Evolutionary conservation across 2,329 filamentous ascomycete species (phyloP).

Genomic region (Exophiala sideris): DNA sequence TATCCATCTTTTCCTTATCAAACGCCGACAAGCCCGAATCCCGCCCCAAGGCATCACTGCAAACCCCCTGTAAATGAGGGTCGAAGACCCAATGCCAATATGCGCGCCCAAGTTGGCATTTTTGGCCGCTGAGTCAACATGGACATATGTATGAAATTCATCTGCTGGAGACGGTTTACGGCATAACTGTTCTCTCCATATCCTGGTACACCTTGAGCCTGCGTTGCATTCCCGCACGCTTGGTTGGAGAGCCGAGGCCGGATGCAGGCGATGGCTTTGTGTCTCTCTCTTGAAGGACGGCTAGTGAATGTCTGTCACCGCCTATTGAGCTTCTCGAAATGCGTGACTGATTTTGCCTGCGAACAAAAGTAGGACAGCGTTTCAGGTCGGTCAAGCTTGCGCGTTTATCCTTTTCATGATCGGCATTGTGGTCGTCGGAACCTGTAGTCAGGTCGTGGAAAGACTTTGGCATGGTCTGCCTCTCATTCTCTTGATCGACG

Average conservation of each 20-base stretch:
- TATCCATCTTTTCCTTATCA: too few species aligned
- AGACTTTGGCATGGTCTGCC: neutral
- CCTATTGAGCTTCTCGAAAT: conserved; percentile 5
- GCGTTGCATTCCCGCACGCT: conserved; percentile 15
- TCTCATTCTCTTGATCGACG: neutral
- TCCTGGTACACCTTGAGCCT: conserved; percentile 13
- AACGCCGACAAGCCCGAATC: too few species aligned
- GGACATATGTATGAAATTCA: too few species aligned
- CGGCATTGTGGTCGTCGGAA: neutral
- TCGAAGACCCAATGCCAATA: too few species aligned
- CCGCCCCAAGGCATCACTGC: too few species aligned
- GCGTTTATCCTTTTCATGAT: neutral
- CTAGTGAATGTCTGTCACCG: conserved; percentile 8
- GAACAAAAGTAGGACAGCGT: conserved; percentile 19
- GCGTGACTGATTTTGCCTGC: conserved; percentile 15
- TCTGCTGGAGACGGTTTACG: neutral
- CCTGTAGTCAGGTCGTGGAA: too few species aligned
- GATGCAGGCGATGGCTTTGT: conserved; percentile 13
- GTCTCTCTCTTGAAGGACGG: conserved; percentile 10
- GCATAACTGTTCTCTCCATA: neutral
- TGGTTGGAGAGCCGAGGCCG: conserved; percentile 10
- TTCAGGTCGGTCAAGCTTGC: neutral
- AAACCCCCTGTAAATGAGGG: too few species aligned
- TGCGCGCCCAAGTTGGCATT: too few species aligned
- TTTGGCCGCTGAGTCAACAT: too few species aligned